Base-by-base conservation (phyloP, 306 rosid genomes). In the Hylodesmum podocarpum region DNA sequence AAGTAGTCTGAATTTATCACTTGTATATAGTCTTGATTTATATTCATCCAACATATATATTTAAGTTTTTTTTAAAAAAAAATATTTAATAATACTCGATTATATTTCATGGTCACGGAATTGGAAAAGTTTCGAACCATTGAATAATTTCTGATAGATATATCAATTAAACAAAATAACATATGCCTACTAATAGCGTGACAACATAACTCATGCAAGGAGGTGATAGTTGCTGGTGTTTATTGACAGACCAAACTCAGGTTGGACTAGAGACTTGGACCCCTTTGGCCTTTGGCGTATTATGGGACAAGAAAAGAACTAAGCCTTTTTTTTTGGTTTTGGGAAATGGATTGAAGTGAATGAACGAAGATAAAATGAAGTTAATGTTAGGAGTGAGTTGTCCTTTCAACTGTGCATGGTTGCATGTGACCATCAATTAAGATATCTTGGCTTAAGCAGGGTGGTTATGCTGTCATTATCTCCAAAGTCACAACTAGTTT, bases 401-500 rank as follows among this genome's bases (percentile, higher is more conserved):
- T 66, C 83, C n/a, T 54, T 51, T 84, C 83, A 67, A 66, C 41
- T 54, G 62, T 67, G 53, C 50, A 75, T 51, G 44, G 61, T 62
- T 33, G 70, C 58, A 74, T 69, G 81, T 25, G 53, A 57, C 36
- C 25, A 64, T 76, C 67, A 66, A 37, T 47, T 66, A 47, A 84
- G 19, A 57, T 28, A 66, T 51, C 31, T 61, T 73, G 79, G 79
- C 79, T 61, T 53, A 34, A 63, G 13, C 9, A 62, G 54, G 77
- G 81, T 78, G 63, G 83, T 63, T 69, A 78, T 8, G 49, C 13
- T 37, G 73, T 81, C 80, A 78, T 54, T 54, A 49, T 78, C 82
- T 7, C 44, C 21, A 63, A 11, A 74, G 40, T 53, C 1, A 43
- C 22, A 21, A 69, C 33, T 81, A 62, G 75, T 67, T 69, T 64